Conservation (phyloP, 75 land plant genomes). For the Chamaecyparis obtusa region DNA sequence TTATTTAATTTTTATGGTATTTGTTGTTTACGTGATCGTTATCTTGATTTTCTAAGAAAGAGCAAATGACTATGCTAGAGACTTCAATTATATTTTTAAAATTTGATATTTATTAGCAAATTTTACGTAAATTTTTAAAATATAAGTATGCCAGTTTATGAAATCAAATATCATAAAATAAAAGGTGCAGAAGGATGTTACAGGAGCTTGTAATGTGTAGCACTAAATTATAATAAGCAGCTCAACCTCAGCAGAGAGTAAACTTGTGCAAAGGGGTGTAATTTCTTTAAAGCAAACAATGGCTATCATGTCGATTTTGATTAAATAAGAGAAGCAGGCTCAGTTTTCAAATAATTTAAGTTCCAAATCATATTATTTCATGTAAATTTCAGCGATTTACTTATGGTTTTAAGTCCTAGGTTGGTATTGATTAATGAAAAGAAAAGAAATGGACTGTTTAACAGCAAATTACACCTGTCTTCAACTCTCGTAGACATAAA, state of each 20-base stretch:
- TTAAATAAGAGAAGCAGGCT: background rate
- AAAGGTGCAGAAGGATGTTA: background rate
- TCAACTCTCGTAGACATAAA: no score
- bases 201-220: background rate
- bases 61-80: no score
- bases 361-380: background rate
- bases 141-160: no score
- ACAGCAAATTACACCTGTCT: no score
- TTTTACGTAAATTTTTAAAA: no score
- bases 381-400: background rate
- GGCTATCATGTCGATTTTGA: background rate
- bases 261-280: background rate
- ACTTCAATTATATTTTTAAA: no score
- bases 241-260: background rate
- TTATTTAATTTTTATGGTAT: no score
- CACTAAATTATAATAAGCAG: background rate
- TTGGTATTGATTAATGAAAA: background rate
- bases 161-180: background rate
- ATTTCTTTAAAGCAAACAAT: background rate
- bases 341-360: background rate
- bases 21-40: no score
- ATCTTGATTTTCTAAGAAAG: no score
- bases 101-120: no score
- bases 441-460: no score
- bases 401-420: background rate